Evolutionary conservation across 2,329 filamentous ascomycete species (phyloP).

Genomic region (Leptographium flavum): DNA sequence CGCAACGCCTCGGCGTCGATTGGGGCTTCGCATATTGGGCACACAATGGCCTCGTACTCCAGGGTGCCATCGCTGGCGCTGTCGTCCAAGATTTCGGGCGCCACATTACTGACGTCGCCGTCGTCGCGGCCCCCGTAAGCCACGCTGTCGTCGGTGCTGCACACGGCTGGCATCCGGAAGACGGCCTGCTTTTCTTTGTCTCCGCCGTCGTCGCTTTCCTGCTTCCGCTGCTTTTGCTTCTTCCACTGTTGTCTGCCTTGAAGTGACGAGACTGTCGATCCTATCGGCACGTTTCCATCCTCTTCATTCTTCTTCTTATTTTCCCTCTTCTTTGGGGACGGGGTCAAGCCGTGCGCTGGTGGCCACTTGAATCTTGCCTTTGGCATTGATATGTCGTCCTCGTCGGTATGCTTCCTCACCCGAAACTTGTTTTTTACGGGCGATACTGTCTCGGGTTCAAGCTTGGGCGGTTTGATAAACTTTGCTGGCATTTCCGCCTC

Average conservation of each 20-base stretch:
- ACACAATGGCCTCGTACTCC: conserved; percentile 20
- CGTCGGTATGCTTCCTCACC: not conserved
- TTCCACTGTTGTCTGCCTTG: conserved; percentile 2
- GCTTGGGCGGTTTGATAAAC: not conserved
- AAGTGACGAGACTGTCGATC: not conserved
- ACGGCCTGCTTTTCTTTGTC: not conserved
- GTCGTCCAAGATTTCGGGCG: not conserved
- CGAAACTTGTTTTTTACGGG: conserved; percentile 2
- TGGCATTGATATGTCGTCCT: not conserved
- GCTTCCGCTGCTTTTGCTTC: not conserved
- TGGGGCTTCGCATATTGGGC: conserved; percentile 51
- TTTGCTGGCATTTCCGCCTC: not conserved
- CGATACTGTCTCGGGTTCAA: conserved; percentile 1
- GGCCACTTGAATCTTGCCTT: conserved; percentile 5
- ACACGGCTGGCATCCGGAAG: conserved; percentile 1
- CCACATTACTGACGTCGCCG: no score
- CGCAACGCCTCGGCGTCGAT: conserved; percentile 43
- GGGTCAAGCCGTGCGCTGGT: no score
- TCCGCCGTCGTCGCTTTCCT: not conserved
- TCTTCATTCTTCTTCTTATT: not conserved
- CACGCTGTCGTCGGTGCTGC: not conserved
- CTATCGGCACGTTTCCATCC: not conserved
- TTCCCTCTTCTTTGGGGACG: no score
- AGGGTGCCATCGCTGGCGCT: conserved; percentile 3
- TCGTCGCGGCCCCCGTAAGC: not conserved